phyloP scores from a whole-genome alignment of 2,329 filamentous ascomycete genomes.

The Colletotrichum gigasporum region DNA sequence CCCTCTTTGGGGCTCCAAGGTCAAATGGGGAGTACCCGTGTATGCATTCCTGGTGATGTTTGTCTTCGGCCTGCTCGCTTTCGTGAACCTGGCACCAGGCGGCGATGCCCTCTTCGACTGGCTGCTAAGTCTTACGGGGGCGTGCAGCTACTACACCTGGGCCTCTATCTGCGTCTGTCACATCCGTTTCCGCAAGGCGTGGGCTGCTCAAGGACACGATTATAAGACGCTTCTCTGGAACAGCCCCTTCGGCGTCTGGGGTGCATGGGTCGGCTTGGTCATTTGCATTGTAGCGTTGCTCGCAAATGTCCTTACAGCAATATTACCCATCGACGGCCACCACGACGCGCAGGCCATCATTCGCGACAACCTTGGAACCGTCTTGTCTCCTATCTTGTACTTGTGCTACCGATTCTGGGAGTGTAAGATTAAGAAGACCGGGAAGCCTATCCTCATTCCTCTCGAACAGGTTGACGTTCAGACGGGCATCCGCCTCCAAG shows the following conservation, averaged over 20 bases:
- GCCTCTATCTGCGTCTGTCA: constrained; percentile 55
- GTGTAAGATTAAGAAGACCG: constrained; percentile 5
- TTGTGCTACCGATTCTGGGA: constrained; percentile 36
- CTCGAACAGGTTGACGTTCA: constrained; percentile 38
- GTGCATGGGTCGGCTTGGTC: constrained; percentile 35
- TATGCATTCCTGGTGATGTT: constrained; percentile 51
- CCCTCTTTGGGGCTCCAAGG: constrained; percentile 37
- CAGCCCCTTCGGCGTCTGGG: constrained; percentile 40
- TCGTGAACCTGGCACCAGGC: constrained; percentile 48
- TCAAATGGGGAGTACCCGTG: constrained; percentile 52
- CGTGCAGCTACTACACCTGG: constrained; percentile 59
- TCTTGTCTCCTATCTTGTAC: constrained; percentile 38
- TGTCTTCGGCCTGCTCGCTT: constrained; percentile 52
- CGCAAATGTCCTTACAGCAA: constrained; percentile 41
- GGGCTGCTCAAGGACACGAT: constrained; percentile 48
- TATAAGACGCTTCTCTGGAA: constrained; percentile 43
- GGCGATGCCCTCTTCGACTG: constrained; percentile 53
- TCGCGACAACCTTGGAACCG: constrained; percentile 40
- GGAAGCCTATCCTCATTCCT: constrained; percentile 34
- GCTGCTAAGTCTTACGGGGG: constrained; percentile 56
- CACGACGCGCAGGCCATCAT: constrained; percentile 34
- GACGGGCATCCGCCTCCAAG: constrained; percentile 29
- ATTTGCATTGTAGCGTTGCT: constrained; percentile 42
- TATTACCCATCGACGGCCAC: constrained; percentile 32
- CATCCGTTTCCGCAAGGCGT: constrained; percentile 53